Evolutionary conservation across 371 early-diverging fungal genomes (phyloP), one percentile per base, ranked within the genome.

Genomic region (Furculomyces boomerangus): DNA sequence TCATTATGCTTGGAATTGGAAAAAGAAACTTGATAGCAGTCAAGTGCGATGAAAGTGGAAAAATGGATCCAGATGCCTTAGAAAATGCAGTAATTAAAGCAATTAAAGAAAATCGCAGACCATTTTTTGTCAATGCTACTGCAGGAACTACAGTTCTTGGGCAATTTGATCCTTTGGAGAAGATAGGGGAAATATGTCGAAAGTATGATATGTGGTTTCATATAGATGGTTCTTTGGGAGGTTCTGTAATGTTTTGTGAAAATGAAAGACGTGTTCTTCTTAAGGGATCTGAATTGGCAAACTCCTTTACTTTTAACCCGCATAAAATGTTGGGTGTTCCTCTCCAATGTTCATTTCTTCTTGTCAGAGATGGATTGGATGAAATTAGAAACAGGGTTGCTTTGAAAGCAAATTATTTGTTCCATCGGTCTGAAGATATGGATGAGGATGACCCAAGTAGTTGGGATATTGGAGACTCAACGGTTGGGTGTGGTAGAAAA

Each of bases 131-230:
- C 58, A 84, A 84, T 61, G 80, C 80, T 7, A 90, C 90, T 0
- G 81, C 87, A 20, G 91, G 90, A 26, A 89, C 91, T 0, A 90
- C 90, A 2, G 90, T 90, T 1, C 63, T 89, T 60, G 86, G 88
- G 5, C 77, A 88, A 0, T 89, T 85, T 67, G 91, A 90, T 58
- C 83, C 84, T 2, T 70, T 88, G 27, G 63, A 62, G 0, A 70
- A 62, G 2, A 79, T 84, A 37, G 74, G 75, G 0, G 60, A 40
- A 14, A 67, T 86, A 31, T 76, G 83, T 7, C 71, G 71, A 56
- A 73, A 73, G 35, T 78, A 75, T 60, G 71, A 72, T 28, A 74
- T 84, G 56, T 90, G 91, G 90, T 62, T 86, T 30, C 90, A 90
- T 54, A 74, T 86, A 2, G 91, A 90, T 59, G 91, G 79, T 2